phyloP scores from a whole-genome alignment of 2,329 filamentous ascomycete genomes.

The Hortaea werneckii region DNA sequence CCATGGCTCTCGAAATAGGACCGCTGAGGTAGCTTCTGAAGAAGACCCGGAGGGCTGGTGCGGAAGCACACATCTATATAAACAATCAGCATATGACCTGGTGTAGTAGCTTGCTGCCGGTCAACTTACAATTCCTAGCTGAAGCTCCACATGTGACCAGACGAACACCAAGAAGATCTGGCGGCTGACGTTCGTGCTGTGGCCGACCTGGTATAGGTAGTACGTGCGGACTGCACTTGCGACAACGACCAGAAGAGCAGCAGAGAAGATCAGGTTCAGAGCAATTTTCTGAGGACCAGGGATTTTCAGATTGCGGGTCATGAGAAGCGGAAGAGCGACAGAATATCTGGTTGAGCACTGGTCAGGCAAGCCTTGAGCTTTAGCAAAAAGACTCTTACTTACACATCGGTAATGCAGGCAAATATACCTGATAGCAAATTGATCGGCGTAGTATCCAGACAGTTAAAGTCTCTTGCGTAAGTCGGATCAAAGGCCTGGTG shows the following conservation, averaged over 20 bases:
- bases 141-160: slow-evolving; percentile 32
- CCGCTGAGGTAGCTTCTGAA: slow-evolving; percentile 31
- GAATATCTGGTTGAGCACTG: too few relatives aligned
- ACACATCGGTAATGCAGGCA: slow-evolving; percentile 30
- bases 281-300: slow-evolving; percentile 35
- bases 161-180: slow-evolving; percentile 29
- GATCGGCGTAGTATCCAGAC: slow-evolving; percentile 28
- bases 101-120: too few relatives aligned
- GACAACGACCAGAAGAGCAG: slow-evolving; percentile 33
- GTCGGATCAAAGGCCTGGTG: slow-evolving; percentile 7
- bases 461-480: slow-evolving; percentile 21
- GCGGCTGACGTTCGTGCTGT: slow-evolving; percentile 32
- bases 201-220: slow-evolving; percentile 22
- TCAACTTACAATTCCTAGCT: slow-evolving; percentile 32
- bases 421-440: slow-evolving; percentile 31
- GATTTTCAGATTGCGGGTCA: slow-evolving; percentile 37
- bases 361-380: too few relatives aligned
- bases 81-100: too few relatives aligned
- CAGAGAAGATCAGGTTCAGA: slow-evolving; percentile 34
- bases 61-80: slow-evolving; percentile 35
- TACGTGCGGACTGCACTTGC: slow-evolving; percentile 30
- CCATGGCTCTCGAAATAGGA: slow-evolving; percentile 3
- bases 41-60: slow-evolving; percentile 34
- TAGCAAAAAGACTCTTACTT: too few relatives aligned
- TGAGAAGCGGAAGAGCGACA: slow-evolving; percentile 32